Evolutionary conservation across 2,329 filamentous ascomycete genomes (phyloP).

Genomic region (Alternaria longipes): DNA sequence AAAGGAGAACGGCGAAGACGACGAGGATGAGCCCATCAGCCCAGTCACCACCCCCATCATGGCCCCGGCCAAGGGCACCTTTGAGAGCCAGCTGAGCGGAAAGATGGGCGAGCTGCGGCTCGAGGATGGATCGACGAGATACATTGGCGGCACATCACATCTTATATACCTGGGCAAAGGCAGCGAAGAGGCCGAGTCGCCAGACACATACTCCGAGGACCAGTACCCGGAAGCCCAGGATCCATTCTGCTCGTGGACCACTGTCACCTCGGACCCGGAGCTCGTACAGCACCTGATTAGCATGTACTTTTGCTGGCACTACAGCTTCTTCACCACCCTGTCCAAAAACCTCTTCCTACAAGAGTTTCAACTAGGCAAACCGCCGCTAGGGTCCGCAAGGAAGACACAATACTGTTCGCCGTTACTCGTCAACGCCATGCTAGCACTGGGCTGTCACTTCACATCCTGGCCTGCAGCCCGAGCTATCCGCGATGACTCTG

Average conservation of each 20-base stretch:
- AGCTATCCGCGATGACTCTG: constrained; percentile 74
- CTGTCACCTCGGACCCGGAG: constrained; percentile 79
- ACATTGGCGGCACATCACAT: constrained; percentile 94
- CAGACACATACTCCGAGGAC: constrained; percentile 52
- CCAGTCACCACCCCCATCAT: constrained; percentile 47
- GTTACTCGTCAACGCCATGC: constrained; percentile 90
- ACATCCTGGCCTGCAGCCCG: constrained; percentile 78
- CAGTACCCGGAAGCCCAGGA: constrained; percentile 66
- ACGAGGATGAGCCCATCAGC: constrained; percentile 53
- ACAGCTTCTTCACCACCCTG: constrained; percentile 92
- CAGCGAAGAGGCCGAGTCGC: constrained; percentile 43
- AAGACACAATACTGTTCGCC: constrained; percentile 84
- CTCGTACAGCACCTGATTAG: constrained; percentile 88
- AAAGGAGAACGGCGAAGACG: constrained; percentile 59
- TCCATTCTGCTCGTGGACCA: constrained; percentile 85
- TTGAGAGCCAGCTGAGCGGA: constrained; percentile 84
- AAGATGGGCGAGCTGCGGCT: constrained; percentile 93
- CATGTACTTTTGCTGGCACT: constrained; percentile 99
- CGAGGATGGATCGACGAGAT: constrained; percentile 86
- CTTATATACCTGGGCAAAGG: constrained; percentile 74
- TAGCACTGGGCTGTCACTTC: constrained; percentile 93
- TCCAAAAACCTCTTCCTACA: constrained; percentile 87
- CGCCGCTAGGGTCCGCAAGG: constrained; percentile 57
- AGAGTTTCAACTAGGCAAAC: constrained; percentile 80
- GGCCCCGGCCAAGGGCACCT: constrained; percentile 48